Percentiles rank a stretch among this genome's conserved stretches.
Conservation (phyloP, 305 asterid species). For the Fraxinus ornus region DNA sequence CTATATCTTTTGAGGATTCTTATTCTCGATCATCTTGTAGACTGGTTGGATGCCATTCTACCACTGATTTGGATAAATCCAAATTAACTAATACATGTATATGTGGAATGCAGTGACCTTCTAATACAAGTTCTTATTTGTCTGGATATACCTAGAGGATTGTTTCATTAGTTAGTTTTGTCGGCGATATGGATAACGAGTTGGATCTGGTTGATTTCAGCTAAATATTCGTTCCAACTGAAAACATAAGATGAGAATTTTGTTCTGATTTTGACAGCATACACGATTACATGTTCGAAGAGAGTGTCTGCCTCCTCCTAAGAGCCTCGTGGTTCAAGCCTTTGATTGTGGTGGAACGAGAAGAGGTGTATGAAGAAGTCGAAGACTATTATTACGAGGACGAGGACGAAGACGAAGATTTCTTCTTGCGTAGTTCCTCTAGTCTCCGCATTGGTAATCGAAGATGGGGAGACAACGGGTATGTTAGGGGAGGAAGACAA, state of each 20-base stretch:
- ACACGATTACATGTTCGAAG: conserved; percentile 84
- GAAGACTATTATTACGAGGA: conserved; percentile 44
- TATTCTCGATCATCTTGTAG: neutral
- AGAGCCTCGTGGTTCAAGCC: conserved; percentile 85
- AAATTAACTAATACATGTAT: neutral
- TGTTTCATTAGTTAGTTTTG: neutral
- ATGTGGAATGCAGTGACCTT: neutral
- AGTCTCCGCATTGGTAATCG: conserved; percentile 63
- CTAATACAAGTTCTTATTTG: neutral
- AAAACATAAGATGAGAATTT: neutral
- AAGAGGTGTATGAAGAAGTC: conserved; percentile 42
- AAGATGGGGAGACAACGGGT: conserved; percentile 83
- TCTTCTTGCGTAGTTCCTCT: conserved; percentile 46
- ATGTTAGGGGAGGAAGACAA: conserved; percentile 74
- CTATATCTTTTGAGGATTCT: neutral
- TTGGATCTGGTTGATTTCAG: neutral
- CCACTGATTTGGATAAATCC: neutral
- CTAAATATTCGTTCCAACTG: neutral
- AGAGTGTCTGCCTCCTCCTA: conserved; percentile 83
- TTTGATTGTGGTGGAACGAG: conserved; percentile 52
- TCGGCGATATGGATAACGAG: neutral
- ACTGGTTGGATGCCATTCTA: neutral
- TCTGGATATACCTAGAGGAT: neutral
- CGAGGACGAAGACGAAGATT: conserved; percentile 42
- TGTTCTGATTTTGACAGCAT: conserved; percentile 43